These are phyloP conservation scores for Talaromyces rugulosus DNA, from an alignment of 2,329 filamentous ascomycete genomes.

Conservation along the genomic window DNA sequence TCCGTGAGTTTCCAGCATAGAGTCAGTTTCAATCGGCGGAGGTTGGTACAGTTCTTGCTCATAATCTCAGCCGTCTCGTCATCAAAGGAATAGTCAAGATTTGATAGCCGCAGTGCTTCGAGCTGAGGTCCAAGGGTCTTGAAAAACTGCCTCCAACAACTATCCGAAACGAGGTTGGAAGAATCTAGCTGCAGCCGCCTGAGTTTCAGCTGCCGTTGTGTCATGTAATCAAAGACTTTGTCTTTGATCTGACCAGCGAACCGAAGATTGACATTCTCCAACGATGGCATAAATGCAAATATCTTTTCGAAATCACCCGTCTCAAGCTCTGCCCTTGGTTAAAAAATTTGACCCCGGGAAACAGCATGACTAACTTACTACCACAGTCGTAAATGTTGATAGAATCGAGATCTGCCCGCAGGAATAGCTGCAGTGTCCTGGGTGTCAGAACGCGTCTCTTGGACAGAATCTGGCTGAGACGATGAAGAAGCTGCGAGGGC, in stretches of 20 bases:
- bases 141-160: conserved; percentile 70
- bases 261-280: conserved; percentile 69
- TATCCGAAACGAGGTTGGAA: conserved; percentile 75
- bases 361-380: conserved; percentile 34
- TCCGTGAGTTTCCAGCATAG: conserved; percentile 72
- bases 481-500: conserved; percentile 53
- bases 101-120: conserved; percentile 70
- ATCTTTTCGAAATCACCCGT: conserved; percentile 75
- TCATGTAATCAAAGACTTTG: conserved; percentile 72
- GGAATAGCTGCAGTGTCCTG: conserved; percentile 42
- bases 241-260: conserved; percentile 94
- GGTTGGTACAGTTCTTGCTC: conserved; percentile 59
- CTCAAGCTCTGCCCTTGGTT: conserved; percentile 54
- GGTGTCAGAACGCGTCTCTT: conserved; percentile 57
- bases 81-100: conserved; percentile 76
- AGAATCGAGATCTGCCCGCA: conserved; percentile 50
- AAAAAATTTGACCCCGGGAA: neutral
- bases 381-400: conserved; percentile 60
- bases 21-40: conserved; percentile 73
- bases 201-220: conserved; percentile 66
- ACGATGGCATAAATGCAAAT: conserved; percentile 66
- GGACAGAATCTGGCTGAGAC: conserved; percentile 60
- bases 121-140: conserved; percentile 61
- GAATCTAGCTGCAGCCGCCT: conserved; percentile 74
- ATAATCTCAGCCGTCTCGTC: conserved; percentile 65